Evolutionary conservation across 1,139 yeast species (phyloP), one percentile per base, ranked within the genome.

Genomic region (Debaryomyces subglobosus): DNA sequence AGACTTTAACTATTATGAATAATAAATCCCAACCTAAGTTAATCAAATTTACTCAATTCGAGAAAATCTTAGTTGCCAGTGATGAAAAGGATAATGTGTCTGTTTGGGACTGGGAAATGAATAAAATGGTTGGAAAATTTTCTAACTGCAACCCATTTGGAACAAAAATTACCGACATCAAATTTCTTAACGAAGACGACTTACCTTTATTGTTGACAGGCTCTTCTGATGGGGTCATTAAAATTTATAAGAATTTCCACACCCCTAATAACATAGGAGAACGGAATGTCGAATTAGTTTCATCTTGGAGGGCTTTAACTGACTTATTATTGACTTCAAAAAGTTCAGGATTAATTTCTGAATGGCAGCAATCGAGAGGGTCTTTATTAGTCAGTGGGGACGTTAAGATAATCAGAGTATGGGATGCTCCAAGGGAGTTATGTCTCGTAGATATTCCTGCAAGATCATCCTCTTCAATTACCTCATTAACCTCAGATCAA

Each of bases 351-450:
- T 73, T 95, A 46, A 80, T 91, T 33, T 84, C 94, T 5, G 98
- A 94, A 60, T 94, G 99, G 99, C 98, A 92, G 62, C 99, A 94
- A 64, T 86, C 95, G 43, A 75, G 97, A 54, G 99, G 99, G 0
- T 84, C 96, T 1, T 71, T 94, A 39, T 71, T 94, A 47, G 97
- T 90, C 1, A 92, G 97, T 46, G 99, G 99, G 43, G 99, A 94
- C 71, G 96, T 90, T 9, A 89, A 92, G 56, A 85, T 91, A 27
- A 90, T 94, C 46, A 75, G 96, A 51, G 78, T 92, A 1, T 94
- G 99, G 99, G 99, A 94, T 69, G 98, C 98, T 0, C 96, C 96
- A 15, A 77, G 97, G 39, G 99, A 94, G 63, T 74, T 88, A 47
- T 87, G 97, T 63, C 76, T 89, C 46, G 82, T 82, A 25, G 97